Percentiles rank a stretch among this genome's conserved stretches.
Conservation (phyloP, 202 grass and related monocot species). For the Musa balbisiana region DNA sequence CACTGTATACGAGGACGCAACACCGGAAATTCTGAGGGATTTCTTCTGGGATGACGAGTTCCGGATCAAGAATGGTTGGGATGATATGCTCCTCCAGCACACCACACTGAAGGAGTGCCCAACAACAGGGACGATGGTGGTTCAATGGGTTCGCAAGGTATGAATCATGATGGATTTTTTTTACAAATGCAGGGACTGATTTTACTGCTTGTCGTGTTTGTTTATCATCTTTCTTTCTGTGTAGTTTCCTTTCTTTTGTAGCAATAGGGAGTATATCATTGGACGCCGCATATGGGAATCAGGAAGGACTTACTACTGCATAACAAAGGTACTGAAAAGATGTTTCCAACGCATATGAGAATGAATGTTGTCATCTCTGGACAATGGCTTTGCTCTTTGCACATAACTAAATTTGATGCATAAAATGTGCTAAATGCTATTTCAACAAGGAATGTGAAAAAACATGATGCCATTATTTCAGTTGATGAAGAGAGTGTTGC, state of each 20-base stretch:
- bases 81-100: conserved; percentile 84
- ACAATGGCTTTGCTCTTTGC: no score
- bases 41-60: conserved; percentile 99
- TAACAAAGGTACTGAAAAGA: conserved; percentile 57
- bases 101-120: conserved; percentile 61
- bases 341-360: neutral
- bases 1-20: conserved; percentile 72
- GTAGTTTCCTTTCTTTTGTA: conserved; percentile 98
- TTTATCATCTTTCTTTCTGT: conserved; percentile 8
- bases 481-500: no score
- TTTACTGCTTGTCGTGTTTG: conserved; percentile 1
- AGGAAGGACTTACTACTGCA: conserved; percentile 68
- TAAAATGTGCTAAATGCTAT: no score
- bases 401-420: no score
- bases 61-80: conserved; percentile 68
- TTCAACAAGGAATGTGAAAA: no score
- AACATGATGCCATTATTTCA: no score
- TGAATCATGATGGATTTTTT: neutral
- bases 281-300: conserved; percentile 85
- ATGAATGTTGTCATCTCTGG: no score
- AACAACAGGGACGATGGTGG: conserved; percentile 62
- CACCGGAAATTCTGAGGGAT: conserved; percentile 61
- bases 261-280: conserved; percentile 87
- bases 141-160: conserved; percentile 79
- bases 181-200: neutral